Evolutionary conservation across 805 yeast genomes (phyloP).

Genomic region (Suhomyces sp.): DNA sequence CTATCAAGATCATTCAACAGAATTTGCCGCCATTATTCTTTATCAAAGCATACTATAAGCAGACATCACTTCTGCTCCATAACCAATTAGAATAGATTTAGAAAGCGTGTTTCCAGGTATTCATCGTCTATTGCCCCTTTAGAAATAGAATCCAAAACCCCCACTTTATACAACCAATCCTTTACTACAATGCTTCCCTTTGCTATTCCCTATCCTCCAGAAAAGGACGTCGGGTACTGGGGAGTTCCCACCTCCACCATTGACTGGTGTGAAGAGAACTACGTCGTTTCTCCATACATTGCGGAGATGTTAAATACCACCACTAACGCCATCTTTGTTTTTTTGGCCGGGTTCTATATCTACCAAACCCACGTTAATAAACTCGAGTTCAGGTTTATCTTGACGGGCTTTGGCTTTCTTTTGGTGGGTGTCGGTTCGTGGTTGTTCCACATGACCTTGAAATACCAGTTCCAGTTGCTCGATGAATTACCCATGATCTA

Average conservation of each 20-base stretch:
- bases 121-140: too few relatives aligned
- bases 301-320: constrained; percentile 89
- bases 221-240: constrained; percentile 66
- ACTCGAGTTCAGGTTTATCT: constrained; percentile 67
- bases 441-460: constrained; percentile 94
- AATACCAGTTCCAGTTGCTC: constrained; percentile 83
- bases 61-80: too few relatives aligned
- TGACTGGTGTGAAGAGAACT: constrained; percentile 98
- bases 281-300: constrained; percentile 77
- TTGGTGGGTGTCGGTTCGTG: constrained; percentile 92
- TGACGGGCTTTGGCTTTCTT: constrained; percentile 76
- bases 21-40: too few relatives aligned
- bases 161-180: too few relatives aligned
- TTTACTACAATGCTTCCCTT: constrained; percentile 46
- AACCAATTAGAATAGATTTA: too few relatives aligned
- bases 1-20: too few relatives aligned
- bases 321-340: constrained; percentile 63
- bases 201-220: constrained; percentile 55
- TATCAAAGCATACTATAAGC: too few relatives aligned
- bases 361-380: constrained; percentile 57
- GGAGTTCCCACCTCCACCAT: constrained; percentile 89
- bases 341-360: constrained; percentile 62
- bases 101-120: too few relatives aligned
- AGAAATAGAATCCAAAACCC: too few relatives aligned
- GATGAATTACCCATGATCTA: constrained; percentile 98